Percentiles rank a stretch among this genome's conserved stretches.
These are phyloP conservation scores for Cardamine occulta DNA, from an alignment of 345 rosid genomes.

Conservation along the genomic window DNA sequence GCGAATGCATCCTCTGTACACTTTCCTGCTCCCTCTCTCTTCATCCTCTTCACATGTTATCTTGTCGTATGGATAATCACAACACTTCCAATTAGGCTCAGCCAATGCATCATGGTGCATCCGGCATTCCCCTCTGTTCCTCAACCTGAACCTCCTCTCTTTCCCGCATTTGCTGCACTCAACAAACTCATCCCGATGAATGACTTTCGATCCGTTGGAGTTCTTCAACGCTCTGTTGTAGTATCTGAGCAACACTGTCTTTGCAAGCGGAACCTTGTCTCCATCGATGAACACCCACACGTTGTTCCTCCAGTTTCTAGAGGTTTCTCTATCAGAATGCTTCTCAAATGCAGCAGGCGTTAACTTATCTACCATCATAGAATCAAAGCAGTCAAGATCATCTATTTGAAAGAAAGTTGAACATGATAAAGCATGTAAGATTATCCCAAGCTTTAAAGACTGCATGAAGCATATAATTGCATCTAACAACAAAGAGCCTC, in stretches of 20 bases:
- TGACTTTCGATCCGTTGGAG: conserved; percentile 28
- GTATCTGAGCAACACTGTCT: conserved; percentile 88
- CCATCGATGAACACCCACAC: conserved; percentile 85
- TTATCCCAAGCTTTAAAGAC: not conserved
- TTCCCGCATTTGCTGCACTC: conserved; percentile 74
- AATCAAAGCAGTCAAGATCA: conserved; percentile 33
- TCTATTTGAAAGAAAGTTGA: not conserved
- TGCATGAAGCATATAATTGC: not conserved
- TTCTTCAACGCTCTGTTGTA: conserved; percentile 59
- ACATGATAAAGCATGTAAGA: not conserved
- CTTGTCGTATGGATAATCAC: conserved; percentile 72
- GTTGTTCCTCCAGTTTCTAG: conserved; percentile 90
- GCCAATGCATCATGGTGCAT: conserved; percentile 84
- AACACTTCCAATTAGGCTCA: conserved; percentile 78
- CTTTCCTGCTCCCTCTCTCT: conserved; percentile 81
- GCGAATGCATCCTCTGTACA: conserved; percentile 80
- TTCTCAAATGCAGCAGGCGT: conserved; percentile 95
- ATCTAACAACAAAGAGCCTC: not conserved
- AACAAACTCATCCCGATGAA: conserved; percentile 87
- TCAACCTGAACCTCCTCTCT: conserved; percentile 82
- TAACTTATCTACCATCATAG: conserved; percentile 60
- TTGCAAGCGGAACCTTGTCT: conserved; percentile 83
- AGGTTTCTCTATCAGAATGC: conserved; percentile 94
- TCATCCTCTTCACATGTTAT: conserved; percentile 72
- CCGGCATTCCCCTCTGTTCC: conserved; percentile 80